Evolutionary conservation across 345 rosid species (phyloP).

Genomic region (Salix suchowensis): DNA sequence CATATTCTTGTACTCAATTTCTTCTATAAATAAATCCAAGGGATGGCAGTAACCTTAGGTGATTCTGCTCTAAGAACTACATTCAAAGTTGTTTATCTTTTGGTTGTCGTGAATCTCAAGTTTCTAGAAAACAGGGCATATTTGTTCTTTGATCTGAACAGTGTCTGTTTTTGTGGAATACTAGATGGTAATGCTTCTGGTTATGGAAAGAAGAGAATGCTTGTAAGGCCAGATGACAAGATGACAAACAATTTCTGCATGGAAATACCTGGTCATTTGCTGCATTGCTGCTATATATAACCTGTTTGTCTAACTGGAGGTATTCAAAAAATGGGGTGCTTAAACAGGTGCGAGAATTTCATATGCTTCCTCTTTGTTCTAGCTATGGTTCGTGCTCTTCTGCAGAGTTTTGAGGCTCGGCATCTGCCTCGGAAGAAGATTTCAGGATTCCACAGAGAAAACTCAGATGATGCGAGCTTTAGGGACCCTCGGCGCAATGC

Average conservation of each 20-base stretch:
- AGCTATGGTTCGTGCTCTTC: constrained; percentile 6
- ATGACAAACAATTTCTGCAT: constrained; percentile 31
- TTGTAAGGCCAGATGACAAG: constrained; percentile 4
- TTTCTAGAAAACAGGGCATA: no score
- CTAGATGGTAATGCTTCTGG: no score
- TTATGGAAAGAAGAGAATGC: no score
- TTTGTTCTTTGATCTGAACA: no score
- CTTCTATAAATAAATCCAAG: no score
- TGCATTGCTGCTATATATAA: not conserved
- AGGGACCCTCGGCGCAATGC: constrained; percentile 22
- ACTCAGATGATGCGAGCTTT: constrained; percentile 2
- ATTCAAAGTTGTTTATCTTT: no score
- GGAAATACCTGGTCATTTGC: not conserved
- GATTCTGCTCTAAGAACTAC: no score
- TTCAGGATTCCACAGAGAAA: not conserved
- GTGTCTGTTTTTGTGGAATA: no score
- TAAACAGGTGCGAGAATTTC: not conserved
- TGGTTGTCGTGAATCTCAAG: no score
- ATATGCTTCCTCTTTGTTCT: constrained; percentile 9
- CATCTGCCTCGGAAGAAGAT: constrained; percentile 7
- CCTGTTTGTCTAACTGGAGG: not conserved
- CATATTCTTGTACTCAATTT: no score
- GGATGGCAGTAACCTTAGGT: no score
- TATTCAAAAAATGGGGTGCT: not conserved
- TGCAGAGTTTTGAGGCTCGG: constrained; percentile 19